Percentiles rank a stretch among this genome's conserved stretches.
These are phyloP conservation scores for Corniculantispora saksenae DNA, from an alignment of 2,329 filamentous ascomycete species.

Conservation along the genomic window DNA sequence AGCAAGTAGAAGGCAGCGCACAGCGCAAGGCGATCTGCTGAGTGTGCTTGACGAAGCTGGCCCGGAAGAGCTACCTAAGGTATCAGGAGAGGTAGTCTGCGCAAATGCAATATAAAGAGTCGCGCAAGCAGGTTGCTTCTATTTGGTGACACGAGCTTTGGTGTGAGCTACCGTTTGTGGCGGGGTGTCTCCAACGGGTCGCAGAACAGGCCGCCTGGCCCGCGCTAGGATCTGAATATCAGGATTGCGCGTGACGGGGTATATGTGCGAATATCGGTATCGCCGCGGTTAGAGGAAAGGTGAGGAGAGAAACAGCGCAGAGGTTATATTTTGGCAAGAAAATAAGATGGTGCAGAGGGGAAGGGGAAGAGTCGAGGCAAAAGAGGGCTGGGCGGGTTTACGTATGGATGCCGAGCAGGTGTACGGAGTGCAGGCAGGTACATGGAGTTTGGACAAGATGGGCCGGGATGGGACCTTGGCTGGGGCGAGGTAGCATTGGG, in stretches of 20 bases:
- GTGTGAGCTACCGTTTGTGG: slow-evolving; percentile 11
- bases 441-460: neutral
- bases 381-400: slow-evolving; percentile 18
- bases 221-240: slow-evolving; percentile 14
- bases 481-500: slow-evolving; percentile 8
- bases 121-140: neutral
- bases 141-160: slow-evolving; percentile 5
- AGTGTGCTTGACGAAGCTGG: neutral
- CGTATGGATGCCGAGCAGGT: slow-evolving; percentile 8
- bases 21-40: neutral
- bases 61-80: no score
- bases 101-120: neutral
- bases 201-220: slow-evolving; percentile 17
- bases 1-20: neutral
- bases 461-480: neutral
- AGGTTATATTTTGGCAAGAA: neutral
- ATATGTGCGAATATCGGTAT: neutral
- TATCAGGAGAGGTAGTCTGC: neutral
- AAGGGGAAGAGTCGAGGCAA: neutral
- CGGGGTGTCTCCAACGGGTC: slow-evolving; percentile 17
- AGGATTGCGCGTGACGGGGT: neutral
- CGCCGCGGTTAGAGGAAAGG: neutral
- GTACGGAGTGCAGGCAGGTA: no score
- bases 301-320: neutral
- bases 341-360: slow-evolving; percentile 9